Base-by-base conservation (phyloP, 192 early-diverging fungal species). In the Dimargaris cristalligena region DNA sequence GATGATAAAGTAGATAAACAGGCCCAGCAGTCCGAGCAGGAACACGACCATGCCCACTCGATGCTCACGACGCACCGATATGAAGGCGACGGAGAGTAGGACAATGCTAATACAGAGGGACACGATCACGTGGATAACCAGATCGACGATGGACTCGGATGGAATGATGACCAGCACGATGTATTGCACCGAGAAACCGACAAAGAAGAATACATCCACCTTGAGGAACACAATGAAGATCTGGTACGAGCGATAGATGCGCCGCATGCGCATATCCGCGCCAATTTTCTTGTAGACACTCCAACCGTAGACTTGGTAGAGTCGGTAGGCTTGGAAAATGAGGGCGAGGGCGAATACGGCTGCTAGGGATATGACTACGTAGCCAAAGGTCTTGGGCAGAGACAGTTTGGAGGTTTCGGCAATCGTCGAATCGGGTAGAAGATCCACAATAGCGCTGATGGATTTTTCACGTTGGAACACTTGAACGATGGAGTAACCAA, bases 301-400 rank as follows among this genome's bases (percentile, higher is more conserved):
- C 71, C 74, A 74, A 38, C 77, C 71, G 60, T 70, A 73, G 29
- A 60, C 62, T 31, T 67, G 69, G 18, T 58, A 62, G 28, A 88
- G 65, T 45, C 77, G 80, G 60, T 77, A 80, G 33, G 81, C 74
- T 16, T 79, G 55, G 38, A 72, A 71, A 2, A 65, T 58, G 60
- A 81, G 82, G 41, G 63, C 63, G 1, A 72, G 32, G 0, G 65
- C 63, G 58, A 78, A 78, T 6, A 82, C 46, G 26, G 65, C 38
- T 69, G 78, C 83, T 31, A 84, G 33, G 13, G 71, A 61, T 26
- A 86, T 57, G 11, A 83, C 80, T 1, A 80, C 77, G 25, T 33
- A 56, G 31, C 34, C 31, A 16, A 56, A 33, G 30, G 29, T 16
- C 26, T 14, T 14, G 33, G 34, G 30, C 10, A 30, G 3, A 3